Evolutionary conservation across 331 rosid genomes (phyloP).

Genomic region (Spiraea crenata): DNA sequence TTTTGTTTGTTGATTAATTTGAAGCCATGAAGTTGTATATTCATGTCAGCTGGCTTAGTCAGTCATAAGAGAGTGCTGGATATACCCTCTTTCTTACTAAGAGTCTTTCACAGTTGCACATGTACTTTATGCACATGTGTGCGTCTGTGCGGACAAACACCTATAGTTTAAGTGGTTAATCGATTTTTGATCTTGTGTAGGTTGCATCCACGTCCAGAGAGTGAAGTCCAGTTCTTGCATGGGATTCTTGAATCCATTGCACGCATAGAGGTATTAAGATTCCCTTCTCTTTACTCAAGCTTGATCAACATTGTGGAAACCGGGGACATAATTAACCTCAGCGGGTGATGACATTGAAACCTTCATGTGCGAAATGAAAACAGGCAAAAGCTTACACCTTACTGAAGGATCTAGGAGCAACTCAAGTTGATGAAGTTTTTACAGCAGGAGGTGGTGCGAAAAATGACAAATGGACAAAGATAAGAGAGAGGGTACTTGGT

Average conservation of each 20-base stretch:
- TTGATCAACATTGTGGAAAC: background rate
- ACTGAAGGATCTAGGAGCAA: slow-evolving; percentile 75
- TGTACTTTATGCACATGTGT: background rate
- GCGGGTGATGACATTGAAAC: slow-evolving; percentile 11
- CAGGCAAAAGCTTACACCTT: slow-evolving; percentile 70
- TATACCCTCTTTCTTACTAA: no score
- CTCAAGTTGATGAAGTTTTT: slow-evolving; percentile 62
- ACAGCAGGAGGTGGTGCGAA: slow-evolving; percentile 87
- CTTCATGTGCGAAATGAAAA: slow-evolving; percentile 17
- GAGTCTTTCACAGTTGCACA: background rate
- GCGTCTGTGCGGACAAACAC: background rate
- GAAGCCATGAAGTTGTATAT: no score
- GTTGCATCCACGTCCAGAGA: slow-evolving; percentile 81
- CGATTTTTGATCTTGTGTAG: slow-evolving; percentile 41
- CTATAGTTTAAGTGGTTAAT: background rate
- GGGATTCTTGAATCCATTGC: slow-evolving; percentile 94
- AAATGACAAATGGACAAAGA: slow-evolving; percentile 79
- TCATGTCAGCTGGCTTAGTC: no score
- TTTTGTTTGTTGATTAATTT: no score
- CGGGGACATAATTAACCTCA: background rate
- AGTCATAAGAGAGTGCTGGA: no score
- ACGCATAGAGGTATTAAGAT: slow-evolving; percentile 68
- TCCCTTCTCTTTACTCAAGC: background rate
- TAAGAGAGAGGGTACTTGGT: slow-evolving; percentile 79
- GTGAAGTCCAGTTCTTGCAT: slow-evolving; percentile 68